Evolutionary conservation across 2,329 filamentous ascomycete species (phyloP).

Genomic region (Rhexocercosporidium sp.): DNA sequence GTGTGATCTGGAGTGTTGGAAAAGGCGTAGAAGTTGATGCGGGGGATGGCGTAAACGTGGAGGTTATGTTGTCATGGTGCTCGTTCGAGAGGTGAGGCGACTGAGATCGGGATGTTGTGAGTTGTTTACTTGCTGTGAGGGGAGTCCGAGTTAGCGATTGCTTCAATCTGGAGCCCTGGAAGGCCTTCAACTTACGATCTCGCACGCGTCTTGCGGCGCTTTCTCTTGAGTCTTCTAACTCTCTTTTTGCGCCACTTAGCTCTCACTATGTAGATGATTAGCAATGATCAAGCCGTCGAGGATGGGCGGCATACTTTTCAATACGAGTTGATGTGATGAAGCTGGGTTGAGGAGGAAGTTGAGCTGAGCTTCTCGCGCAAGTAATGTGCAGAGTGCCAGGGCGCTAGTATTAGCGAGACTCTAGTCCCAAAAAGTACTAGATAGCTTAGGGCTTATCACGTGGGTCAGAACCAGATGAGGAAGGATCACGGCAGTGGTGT

Average conservation of each 20-base stretch:
- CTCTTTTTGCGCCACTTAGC: conserved; percentile 99
- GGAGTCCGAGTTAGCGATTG: conserved; percentile 33
- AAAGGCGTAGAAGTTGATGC: conserved; percentile 44
- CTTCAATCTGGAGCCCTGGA: neutral
- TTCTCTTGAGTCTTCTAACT: conserved; percentile 97
- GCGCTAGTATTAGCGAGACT: conserved; percentile 15
- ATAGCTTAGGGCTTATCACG: conserved; percentile 12
- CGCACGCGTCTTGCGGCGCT: conserved; percentile 99
- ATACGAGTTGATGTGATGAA: conserved; percentile 21
- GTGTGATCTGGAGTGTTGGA: conserved; percentile 41
- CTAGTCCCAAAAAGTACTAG: neutral
- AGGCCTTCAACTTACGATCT: conserved; percentile 74
- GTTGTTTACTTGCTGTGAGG: conserved; percentile 50
- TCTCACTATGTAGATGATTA: conserved; percentile 60
- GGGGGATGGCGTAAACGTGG: conserved; percentile 42
- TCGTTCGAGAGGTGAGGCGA: conserved; percentile 41
- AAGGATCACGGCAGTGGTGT: neutral
- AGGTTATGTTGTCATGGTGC: conserved; percentile 45
- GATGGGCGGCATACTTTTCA: conserved; percentile 7
- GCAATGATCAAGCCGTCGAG: neutral
- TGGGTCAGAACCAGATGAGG: neutral
- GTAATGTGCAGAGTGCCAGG: neutral
- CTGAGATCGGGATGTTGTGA: conserved; percentile 49
- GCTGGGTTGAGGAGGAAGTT: conserved; percentile 18
- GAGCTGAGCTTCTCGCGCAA: neutral